These are phyloP conservation scores for Plasmodium ovale DNA, from an alignment of 169 alveolate genomes.

Conservation along the genomic window DNA sequence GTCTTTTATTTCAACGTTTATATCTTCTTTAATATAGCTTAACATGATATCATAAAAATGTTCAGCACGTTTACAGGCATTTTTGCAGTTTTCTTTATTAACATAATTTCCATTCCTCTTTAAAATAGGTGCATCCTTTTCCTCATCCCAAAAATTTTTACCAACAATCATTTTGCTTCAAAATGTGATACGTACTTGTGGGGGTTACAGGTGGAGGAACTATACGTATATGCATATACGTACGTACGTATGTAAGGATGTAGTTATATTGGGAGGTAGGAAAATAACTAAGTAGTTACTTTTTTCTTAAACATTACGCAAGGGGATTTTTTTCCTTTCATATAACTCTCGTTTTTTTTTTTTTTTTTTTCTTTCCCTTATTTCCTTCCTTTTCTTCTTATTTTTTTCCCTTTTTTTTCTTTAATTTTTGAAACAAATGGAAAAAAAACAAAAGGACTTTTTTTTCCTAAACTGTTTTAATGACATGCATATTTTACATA, in stretches of 20 bases:
- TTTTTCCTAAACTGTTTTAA: neutral
- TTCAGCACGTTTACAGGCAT: slow-evolving; percentile 70
- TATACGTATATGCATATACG: too few species aligned
- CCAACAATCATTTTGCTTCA: slow-evolving; percentile 55
- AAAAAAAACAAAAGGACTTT: slow-evolving; percentile 20
- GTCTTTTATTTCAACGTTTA: slow-evolving; percentile 42
- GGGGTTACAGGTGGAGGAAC: too few species aligned
- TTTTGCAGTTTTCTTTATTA: slow-evolving; percentile 45
- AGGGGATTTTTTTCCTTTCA: neutral
- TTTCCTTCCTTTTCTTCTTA: neutral
- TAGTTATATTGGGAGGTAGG: too few species aligned
- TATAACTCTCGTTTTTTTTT: neutral
- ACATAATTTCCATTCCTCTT: slow-evolving; percentile 69
- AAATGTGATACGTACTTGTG: too few species aligned
- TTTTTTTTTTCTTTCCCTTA: neutral
- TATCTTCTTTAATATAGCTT: slow-evolving; percentile 76
- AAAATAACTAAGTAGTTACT: neutral
- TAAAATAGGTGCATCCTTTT: slow-evolving; percentile 75
- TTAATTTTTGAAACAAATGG: neutral
- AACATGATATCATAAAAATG: slow-evolving; percentile 67
- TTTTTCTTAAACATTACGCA: neutral
- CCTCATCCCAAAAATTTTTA: slow-evolving; percentile 75
- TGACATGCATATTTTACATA: slow-evolving; percentile 11
- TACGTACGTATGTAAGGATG: too few species aligned
- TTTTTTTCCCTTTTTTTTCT: slow-evolving; percentile 4